A percentile compares a stretch with the other conserved stretches of the same genome.
phyloP scores from a whole-genome alignment of 139 green algal species.

The Spirogloea muscicola region DNA sequence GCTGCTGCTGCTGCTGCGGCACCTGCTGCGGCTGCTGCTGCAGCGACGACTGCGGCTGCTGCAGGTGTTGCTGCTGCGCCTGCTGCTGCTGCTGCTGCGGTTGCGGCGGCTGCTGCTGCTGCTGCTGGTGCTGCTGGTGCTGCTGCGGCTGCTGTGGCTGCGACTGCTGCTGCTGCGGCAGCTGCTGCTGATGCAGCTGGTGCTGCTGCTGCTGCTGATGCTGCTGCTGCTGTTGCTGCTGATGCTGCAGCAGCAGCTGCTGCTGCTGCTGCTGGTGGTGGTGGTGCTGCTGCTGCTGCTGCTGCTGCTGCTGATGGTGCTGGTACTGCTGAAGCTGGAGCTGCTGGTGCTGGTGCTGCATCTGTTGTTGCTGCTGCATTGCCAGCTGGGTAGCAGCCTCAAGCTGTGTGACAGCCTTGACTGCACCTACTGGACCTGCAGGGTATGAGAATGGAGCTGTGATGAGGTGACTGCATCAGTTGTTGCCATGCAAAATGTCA shows the following conservation, averaged over 20 bases:
- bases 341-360: slow-evolving; percentile 3
- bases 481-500: too few relatives aligned
- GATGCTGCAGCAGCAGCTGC: background rate
- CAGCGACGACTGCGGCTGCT: too few relatives aligned
- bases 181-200: background rate
- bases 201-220: slow-evolving; percentile 5
- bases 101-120: background rate
- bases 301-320: background rate
- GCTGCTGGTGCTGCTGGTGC: slow-evolving; percentile 6
- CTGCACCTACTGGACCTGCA: too few relatives aligned
- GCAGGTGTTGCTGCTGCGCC: too few relatives aligned
- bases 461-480: too few relatives aligned
- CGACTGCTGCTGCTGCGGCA: background rate
- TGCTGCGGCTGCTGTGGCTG: slow-evolving; percentile 15
- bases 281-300: background rate
- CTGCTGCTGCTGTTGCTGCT: background rate
- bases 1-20: too few relatives aligned
- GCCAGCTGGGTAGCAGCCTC: too few relatives aligned
- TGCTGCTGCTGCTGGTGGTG: background rate
- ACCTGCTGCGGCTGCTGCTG: too few relatives aligned
- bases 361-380: background rate
- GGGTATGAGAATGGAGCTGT: too few relatives aligned
- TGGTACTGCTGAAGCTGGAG: background rate
- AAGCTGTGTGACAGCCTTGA: too few relatives aligned
- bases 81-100: too few relatives aligned